Conservation (phyloP, 2,329 filamentous ascomycete genomes). For the Aspergillus sp. region DNA sequence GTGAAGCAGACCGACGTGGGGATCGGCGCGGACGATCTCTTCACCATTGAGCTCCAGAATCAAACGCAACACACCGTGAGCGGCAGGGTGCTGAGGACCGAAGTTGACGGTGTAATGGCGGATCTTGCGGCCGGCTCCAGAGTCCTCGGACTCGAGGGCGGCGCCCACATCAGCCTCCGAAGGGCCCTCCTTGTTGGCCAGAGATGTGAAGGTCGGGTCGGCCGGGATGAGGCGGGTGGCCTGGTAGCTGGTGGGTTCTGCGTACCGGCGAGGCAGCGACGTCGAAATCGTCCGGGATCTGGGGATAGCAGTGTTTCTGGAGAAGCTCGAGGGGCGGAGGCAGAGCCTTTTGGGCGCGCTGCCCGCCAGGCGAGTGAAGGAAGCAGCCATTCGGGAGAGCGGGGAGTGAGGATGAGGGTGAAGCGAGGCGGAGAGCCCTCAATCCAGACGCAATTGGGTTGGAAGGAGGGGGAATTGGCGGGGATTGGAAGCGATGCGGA, state of each 20-base stretch:
- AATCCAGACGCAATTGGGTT: conserved; percentile 40
- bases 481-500: conserved; percentile 31
- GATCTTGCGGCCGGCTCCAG: conserved; percentile 70
- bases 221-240: conserved; percentile 59
- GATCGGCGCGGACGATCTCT: conserved; percentile 94
- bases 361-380: conserved; percentile 61
- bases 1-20: conserved; percentile 94
- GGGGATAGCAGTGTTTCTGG: conserved; percentile 43
- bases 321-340: conserved; percentile 53
- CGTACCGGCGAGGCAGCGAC: conserved; percentile 56
- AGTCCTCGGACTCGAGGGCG: conserved; percentile 49
- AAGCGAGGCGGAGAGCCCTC: conserved; percentile 33
- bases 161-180: conserved; percentile 45
- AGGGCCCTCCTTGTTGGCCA: conserved; percentile 45
- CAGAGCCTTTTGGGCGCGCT: conserved; percentile 62
- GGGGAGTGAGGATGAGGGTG: conserved; percentile 21
- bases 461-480: conserved; percentile 35
- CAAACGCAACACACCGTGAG: conserved; percentile 94
- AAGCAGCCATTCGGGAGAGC: conserved; percentile 57
- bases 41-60: conserved; percentile 98
- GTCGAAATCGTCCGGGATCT: conserved; percentile 59
- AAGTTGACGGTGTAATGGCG: conserved; percentile 99
- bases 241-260: conserved; percentile 51
- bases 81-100: conserved; percentile 95
- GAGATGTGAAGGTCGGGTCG: conserved; percentile 56